phyloP scores from a whole-genome alignment of 2,329 filamentous ascomycete genomes.

The Colletotrichum scovillei region DNA sequence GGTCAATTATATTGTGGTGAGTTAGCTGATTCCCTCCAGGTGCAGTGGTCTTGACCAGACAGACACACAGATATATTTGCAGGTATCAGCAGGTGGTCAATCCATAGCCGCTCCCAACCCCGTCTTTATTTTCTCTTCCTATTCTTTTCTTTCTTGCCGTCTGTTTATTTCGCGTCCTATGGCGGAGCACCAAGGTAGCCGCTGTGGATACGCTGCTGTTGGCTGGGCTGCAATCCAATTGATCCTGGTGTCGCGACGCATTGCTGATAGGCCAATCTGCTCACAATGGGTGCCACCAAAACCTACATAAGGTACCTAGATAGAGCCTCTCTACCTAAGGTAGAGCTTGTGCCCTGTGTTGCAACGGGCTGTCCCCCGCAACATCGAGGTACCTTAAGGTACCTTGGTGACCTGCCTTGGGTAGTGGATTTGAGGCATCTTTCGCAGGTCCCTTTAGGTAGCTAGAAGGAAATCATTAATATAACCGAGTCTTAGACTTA shows the following conservation, averaged over 20 bases:
- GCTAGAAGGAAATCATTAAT: too few relatives aligned
- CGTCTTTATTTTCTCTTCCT: neutral
- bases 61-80: neutral
- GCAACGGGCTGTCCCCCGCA: neutral
- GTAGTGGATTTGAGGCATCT: too few relatives aligned
- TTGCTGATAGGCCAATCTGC: constrained; percentile 9
- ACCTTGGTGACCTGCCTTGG: too few relatives aligned
- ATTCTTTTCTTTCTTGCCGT: neutral
- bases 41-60: neutral
- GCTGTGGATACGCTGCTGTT: constrained; percentile 1
- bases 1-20: neutral
- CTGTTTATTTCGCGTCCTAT: constrained; percentile 22
- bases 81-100: neutral
- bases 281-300: neutral
- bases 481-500: too few relatives aligned
- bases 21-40: neutral
- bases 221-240: constrained; percentile 7
- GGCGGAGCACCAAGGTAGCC: neutral
- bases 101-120: neutral
- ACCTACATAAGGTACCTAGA: too few relatives aligned
- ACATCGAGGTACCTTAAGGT: too few relatives aligned
- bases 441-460: too few relatives aligned
- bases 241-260: neutral
- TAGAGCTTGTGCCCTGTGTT: neutral
- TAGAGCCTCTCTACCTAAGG: too few relatives aligned